Evolutionary conservation across 1,139 yeast species (phyloP).

Genomic region (Magnusiomyces fungicola): DNA sequence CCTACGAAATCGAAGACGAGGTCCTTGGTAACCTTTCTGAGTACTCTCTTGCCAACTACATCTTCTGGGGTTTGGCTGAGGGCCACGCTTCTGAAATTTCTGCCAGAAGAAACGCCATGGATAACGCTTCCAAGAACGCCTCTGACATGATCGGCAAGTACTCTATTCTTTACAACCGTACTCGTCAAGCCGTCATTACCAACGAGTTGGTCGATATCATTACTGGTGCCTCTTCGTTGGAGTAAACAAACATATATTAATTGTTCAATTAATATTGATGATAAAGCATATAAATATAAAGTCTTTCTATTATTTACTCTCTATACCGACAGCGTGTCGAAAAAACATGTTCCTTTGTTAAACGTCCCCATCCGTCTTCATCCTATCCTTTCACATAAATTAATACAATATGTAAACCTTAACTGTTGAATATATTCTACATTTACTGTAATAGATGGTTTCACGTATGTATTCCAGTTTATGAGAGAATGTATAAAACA

Average conservation of each 20-base stretch:
- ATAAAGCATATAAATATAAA: not conserved
- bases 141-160: constrained; percentile 96
- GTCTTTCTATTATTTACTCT: too few relatives aligned
- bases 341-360: too few relatives aligned
- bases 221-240: constrained; percentile 99
- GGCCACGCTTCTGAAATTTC: constrained; percentile 98
- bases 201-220: constrained; percentile 98
- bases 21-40: constrained; percentile 51
- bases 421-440: too few relatives aligned
- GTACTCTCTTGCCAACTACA: constrained; percentile 83
- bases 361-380: too few relatives aligned
- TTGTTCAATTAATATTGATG: not conserved
- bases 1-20: constrained; percentile 77
- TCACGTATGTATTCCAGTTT: too few relatives aligned
- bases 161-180: constrained; percentile 97
- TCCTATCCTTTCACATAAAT: too few relatives aligned
- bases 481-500: too few relatives aligned
- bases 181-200: constrained; percentile 99
- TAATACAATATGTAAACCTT: too few relatives aligned
- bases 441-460: too few relatives aligned
- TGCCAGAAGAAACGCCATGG: constrained; percentile 99
- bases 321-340: too few relatives aligned
- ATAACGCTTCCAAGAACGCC: constrained; percentile 98
- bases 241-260: too few relatives aligned
- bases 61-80: constrained; percentile 90